These are phyloP conservation scores for Taiozyma sp. DNA, from an alignment of 1,139 yeast species.

Conservation along the genomic window DNA sequence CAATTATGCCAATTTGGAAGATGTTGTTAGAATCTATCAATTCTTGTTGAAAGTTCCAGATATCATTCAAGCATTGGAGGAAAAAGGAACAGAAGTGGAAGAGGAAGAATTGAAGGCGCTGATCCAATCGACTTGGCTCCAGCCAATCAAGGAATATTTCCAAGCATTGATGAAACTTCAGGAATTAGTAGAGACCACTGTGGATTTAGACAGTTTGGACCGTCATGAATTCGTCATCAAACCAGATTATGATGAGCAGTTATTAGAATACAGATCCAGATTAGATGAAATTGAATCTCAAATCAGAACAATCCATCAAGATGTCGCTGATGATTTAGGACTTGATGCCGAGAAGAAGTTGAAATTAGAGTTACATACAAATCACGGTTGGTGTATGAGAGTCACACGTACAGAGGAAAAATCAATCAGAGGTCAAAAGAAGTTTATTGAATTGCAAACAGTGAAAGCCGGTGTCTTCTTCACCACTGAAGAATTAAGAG, in stretches of 20 bases:
- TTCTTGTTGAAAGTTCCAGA: constrained; percentile 69
- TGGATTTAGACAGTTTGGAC: constrained; percentile 79
- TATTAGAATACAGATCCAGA: constrained; percentile 54
- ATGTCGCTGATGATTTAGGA: constrained; percentile 68
- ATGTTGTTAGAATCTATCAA: constrained; percentile 87
- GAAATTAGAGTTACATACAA: constrained; percentile 80
- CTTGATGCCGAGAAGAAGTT: constrained; percentile 85
- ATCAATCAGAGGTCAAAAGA: constrained; percentile 58
- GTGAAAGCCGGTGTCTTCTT: constrained; percentile 94
- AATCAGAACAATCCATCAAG: constrained; percentile 57
- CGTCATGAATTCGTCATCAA: constrained; percentile 77
- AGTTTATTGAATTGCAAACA: constrained; percentile 77
- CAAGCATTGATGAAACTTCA: constrained; percentile 60
- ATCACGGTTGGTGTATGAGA: constrained; percentile 92
- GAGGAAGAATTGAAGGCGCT: constrained; percentile 29
- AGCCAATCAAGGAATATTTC: constrained; percentile 47
- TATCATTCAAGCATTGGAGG: constrained; percentile 45
- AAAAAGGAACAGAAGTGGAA: constrained; percentile 28
- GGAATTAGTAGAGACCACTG: constrained; percentile 88
- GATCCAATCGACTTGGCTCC: constrained; percentile 50
- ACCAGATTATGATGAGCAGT: constrained; percentile 82
- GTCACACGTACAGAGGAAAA: constrained; percentile 87
- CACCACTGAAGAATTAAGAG: constrained; percentile 62
- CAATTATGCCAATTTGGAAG: constrained; percentile 58
- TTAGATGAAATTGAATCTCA: constrained; percentile 51